Conservation (phyloP, 352 stramenopile species). For the Phytophthora aleatoria region DNA sequence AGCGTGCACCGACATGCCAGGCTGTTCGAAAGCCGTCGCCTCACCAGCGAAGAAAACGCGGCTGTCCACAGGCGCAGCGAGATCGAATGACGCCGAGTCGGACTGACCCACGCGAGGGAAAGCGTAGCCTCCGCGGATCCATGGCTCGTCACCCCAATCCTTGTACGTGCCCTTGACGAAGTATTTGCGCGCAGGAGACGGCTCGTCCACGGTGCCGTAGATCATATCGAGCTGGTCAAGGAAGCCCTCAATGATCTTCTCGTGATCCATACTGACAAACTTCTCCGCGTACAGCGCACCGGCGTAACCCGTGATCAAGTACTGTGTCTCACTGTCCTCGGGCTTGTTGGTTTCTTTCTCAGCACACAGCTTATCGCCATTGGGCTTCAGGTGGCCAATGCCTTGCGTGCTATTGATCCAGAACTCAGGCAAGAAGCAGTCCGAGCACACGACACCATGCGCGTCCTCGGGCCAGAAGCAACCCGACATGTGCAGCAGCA, state of each 20-base stretch:
- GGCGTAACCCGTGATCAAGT: constrained; percentile 77
- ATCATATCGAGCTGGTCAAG: constrained; percentile 79
- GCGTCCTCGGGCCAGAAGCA: constrained; percentile 75
- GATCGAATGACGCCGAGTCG: constrained; percentile 59
- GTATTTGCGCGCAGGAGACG: constrained; percentile 55
- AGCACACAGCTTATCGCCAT: constrained; percentile 52
- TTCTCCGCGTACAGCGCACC: constrained; percentile 69
- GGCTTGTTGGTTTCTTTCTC: constrained; percentile 9
- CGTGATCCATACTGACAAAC: constrained; percentile 43
- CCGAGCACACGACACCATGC: constrained; percentile 82
- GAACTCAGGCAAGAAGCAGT: constrained; percentile 85
- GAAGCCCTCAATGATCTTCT: constrained; percentile 69
- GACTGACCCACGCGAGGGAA: constrained; percentile 76
- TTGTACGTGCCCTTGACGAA: constrained; percentile 82
- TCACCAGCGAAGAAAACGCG: constrained; percentile 86
- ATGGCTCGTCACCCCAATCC: constrained; percentile 76
- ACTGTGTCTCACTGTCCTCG: constrained; percentile 44
- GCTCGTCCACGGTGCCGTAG: constrained; percentile 62
- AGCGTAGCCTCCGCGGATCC: constrained; percentile 73
- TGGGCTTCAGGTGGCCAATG: constrained; percentile 60
- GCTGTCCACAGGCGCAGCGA: constrained; percentile 62
- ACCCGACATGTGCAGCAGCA: constrained; percentile 72
- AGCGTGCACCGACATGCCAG: constrained; percentile 83
- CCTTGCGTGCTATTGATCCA: constrained; percentile 80
- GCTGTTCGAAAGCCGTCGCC: constrained; percentile 81